Conservation (phyloP, 2,329 filamentous ascomycete species). For the Didymella arachidicola region DNA sequence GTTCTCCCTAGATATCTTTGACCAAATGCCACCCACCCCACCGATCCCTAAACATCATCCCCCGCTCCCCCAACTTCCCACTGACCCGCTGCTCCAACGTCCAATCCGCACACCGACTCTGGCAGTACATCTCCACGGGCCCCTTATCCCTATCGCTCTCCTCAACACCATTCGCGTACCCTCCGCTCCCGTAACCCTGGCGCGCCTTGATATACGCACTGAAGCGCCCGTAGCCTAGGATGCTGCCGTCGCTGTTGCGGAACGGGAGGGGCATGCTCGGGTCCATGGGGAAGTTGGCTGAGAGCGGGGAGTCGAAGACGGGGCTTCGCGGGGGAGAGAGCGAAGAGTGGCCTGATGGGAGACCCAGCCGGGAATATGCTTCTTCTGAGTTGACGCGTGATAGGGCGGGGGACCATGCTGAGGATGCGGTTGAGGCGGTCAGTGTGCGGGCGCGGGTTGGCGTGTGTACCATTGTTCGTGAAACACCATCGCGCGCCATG, state of each 20-base stretch:
- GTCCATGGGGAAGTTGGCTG: slow-evolving; percentile 18
- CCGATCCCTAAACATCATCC: slow-evolving; percentile 29
- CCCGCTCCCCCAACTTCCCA: slow-evolving; percentile 14
- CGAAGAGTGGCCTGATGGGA: slow-evolving; percentile 21
- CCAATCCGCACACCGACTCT: slow-evolving; percentile 28
- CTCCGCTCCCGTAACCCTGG: not conserved
- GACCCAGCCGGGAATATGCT: slow-evolving; percentile 24
- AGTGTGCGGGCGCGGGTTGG: slow-evolving; percentile 15
- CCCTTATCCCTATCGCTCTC: slow-evolving; percentile 20
- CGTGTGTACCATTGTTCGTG: slow-evolving; percentile 25
- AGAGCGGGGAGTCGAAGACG: slow-evolving; percentile 19
- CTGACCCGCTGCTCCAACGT: slow-evolving; percentile 27
- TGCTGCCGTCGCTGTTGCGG: slow-evolving; percentile 22
- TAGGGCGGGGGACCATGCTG: slow-evolving; percentile 6
- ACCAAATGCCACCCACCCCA: slow-evolving; percentile 29
- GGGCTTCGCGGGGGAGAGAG: slow-evolving; percentile 8
- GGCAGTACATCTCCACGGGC: slow-evolving; percentile 27
- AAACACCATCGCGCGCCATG: slow-evolving; percentile 25
- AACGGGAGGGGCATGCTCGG: slow-evolving; percentile 20
- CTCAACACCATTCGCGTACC: slow-evolving; percentile 21
- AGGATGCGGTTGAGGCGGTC: slow-evolving; percentile 17
- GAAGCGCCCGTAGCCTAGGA: slow-evolving; percentile 20
- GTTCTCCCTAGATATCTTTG: slow-evolving; percentile 18
- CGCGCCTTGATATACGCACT: slow-evolving; percentile 24
- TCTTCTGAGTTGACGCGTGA: slow-evolving; percentile 13